Percentiles rank a stretch among this genome's conserved stretches.
These are phyloP conservation scores for Parastagonospora avenae DNA, from an alignment of 2,329 filamentous ascomycete species.

Conservation along the genomic window DNA sequence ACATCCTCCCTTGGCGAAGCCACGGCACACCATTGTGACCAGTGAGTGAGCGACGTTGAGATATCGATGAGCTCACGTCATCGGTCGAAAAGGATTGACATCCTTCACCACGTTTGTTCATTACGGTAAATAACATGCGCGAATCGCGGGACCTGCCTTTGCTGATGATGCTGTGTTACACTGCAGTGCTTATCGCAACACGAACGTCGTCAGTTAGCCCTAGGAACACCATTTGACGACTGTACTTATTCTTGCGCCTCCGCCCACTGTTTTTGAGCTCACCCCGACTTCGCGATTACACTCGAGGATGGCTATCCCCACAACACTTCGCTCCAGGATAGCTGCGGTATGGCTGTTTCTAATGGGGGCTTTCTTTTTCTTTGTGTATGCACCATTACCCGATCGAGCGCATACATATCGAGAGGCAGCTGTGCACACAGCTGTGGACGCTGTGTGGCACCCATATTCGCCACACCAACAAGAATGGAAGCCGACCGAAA, in stretches of 20 bases:
- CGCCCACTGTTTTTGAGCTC: not conserved
- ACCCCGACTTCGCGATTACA: not conserved
- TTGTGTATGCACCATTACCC: slow-evolving; percentile 6
- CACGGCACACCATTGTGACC: no score
- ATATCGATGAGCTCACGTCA: no score
- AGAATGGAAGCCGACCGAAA: slow-evolving; percentile 7
- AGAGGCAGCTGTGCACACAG: slow-evolving; percentile 4
- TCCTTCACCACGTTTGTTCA: no score
- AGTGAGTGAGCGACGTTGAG: no score
- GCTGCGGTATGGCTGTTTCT: not conserved
- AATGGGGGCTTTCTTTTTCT: slow-evolving; percentile 1
- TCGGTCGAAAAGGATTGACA: no score
- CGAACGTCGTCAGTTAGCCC: no score
- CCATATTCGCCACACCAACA: slow-evolving; percentile 1
- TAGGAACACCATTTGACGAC: no score
- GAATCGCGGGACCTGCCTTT: no score
- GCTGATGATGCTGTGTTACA: no score
- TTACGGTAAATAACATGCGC: no score
- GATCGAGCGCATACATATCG: slow-evolving; percentile 1
- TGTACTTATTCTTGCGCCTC: not conserved
- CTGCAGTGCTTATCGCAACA: no score
- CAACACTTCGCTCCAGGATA: not conserved
- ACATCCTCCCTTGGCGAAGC: no score
- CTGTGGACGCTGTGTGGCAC: slow-evolving; percentile 1
- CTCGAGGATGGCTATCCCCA: not conserved